Evolutionary conservation across 2,329 filamentous ascomycete genomes (phyloP), one percentile per base, ranked within the genome.

Genomic region (Xylaria sp.): DNA sequence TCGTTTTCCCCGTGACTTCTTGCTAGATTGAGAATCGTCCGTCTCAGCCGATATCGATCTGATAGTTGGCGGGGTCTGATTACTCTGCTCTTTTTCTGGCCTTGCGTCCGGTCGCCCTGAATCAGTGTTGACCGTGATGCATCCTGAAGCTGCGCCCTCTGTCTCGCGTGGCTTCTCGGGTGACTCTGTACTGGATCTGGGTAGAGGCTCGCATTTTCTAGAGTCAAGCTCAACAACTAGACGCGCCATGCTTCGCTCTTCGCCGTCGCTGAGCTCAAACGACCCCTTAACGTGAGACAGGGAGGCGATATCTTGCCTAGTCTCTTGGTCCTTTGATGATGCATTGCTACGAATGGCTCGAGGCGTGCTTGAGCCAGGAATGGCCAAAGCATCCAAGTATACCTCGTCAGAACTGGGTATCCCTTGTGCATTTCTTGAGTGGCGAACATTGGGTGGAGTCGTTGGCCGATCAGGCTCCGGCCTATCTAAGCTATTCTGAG

Each of bases 171-270:
- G 24, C 50, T 69, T 69, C 19, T 67, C 64, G n/a, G 67, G 68
- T 0, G 70, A 72, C n/a, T 59, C 48, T 9, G 63, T 58, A 5
- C 63, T 56, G 37, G 63, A 62, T 18, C 43, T 43, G 26, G 67
- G 62, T 22, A 62, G 58, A 17, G 68, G 63, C 11, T 69, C 63
- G 54, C 70, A 69, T 44, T 69, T 71, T 19, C 69, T 71, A 21
- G 76, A 72, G 57, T 81, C 80, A 7, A 82, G 66, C 59, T 82
- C 78, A n/a, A 77, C 74, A 2, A 78, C 74, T 5, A 83, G 70
- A 46, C 75, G 72, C 44, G 78, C 67, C 63, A 81, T 73, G 59
- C 77, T 78, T 29, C 69, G 72, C 53, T 82, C 78, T 43, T 79
- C 79, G 6, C 68, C 73, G 38, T 69, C 65, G 44, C 69, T 71